These are phyloP conservation scores for Colletotrichum costaricense DNA, from an alignment of 2,329 filamentous ascomycete genomes.

Conservation along the genomic window DNA sequence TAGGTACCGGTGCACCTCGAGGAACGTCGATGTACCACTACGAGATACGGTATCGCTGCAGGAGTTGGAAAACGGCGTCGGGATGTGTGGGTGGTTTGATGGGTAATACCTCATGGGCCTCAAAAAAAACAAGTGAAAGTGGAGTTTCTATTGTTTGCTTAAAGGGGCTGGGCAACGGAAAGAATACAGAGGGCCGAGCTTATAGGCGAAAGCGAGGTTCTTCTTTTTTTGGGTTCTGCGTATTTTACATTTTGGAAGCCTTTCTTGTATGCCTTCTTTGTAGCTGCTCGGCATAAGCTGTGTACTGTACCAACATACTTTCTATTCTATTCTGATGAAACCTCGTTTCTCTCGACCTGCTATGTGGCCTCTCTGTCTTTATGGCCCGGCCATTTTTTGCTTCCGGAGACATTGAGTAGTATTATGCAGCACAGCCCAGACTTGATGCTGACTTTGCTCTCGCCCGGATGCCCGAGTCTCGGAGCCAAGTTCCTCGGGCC, in stretches of 20 bases:
- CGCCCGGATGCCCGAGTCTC: neutral
- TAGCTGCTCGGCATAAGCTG: constrained; percentile 29
- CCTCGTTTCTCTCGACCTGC: neutral
- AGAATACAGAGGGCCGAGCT: constrained; percentile 16
- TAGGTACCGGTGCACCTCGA: neutral
- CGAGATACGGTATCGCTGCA: neutral
- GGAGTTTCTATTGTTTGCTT: constrained; percentile 18
- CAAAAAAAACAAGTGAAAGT: constrained; percentile 6
- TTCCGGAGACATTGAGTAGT: neutral
- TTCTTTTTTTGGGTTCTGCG: constrained; percentile 18
- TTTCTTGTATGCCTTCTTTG: constrained; percentile 27
- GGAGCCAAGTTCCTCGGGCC: neutral
- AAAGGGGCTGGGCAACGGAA: neutral
- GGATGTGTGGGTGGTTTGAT: neutral
- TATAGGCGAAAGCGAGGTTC: constrained; percentile 8
- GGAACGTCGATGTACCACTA: neutral
- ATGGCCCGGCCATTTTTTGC: neutral
- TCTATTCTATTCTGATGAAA: neutral
- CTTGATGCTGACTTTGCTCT: neutral
- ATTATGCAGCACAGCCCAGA: neutral
- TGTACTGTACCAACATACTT: constrained; percentile 28
- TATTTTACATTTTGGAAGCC: constrained; percentile 18
- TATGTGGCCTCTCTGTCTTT: neutral
- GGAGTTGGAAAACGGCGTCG: constrained; percentile 11
- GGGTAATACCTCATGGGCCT: neutral